Evolutionary conservation across 176 grass and related monocot genomes (phyloP), one percentile per base, ranked within the genome.

Genomic region (Typha latifolia): DNA sequence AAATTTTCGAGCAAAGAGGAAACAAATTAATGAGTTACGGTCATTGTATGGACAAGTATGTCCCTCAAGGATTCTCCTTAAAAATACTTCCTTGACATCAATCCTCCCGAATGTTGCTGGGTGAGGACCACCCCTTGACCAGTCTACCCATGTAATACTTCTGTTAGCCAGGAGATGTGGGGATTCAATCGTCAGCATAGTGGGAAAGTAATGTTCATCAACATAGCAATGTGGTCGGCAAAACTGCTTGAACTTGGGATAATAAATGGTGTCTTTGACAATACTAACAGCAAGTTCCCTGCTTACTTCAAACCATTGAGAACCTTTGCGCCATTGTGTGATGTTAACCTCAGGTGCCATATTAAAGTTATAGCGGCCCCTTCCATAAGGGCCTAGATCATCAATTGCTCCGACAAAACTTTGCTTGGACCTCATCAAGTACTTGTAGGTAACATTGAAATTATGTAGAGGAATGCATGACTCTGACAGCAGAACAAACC

Each of bases 121-220:
- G 81, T 99, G 95, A 34, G 95, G 75, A 48, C 89, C 95, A 0
- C 95, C 95, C 76, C 95, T 90, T 1, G 86, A 99, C 89, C 95
- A 99, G 72, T 99, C 95, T 4, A 99, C 89, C 83, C 83, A 99
- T 22, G 84, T 87, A 53, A 99, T 49, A 52, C 86, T 99, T 69
- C 95, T 90, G 51, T 99, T 99, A 15, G 95, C 86, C 48, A 99
- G 73, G 62, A 72, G 74, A 9, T 81, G 74, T 0, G 95, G 86
- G 5, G 84, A 81, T 86, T 94, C 85, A 68, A 99, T 94, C 1
- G 69, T 79, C 34, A 99, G 81, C 83, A 99, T 85, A 13, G 89
- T 99, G 22, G 89, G 86, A 70, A 99, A 99, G 75, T 99, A 99
- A 57, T 99, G 95, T 18, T 99, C 95, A 22, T 94, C 95, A 3